These are phyloP conservation scores for Pseudocercospora pini-densiflorae DNA, from an alignment of 2,329 filamentous ascomycete genomes.

Conservation along the genomic window DNA sequence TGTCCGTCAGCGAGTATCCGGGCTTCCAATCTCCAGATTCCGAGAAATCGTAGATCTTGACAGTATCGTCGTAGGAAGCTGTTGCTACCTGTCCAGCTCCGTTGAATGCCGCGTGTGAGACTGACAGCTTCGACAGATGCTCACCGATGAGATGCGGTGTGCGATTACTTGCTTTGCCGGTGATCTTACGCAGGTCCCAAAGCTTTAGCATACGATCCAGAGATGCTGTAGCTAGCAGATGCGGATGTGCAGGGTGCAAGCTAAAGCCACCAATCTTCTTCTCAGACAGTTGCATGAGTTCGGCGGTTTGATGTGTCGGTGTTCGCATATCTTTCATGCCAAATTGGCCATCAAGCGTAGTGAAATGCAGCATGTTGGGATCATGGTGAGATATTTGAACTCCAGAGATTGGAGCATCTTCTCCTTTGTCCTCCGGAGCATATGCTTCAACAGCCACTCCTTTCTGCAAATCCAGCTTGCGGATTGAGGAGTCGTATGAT, in stretches of 20 bases:
- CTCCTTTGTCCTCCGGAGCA: slow-evolving; percentile 69
- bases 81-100: slow-evolving; percentile 84
- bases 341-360: slow-evolving; percentile 79
- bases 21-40: slow-evolving; percentile 52
- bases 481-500: slow-evolving; percentile 91
- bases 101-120: slow-evolving; percentile 93
- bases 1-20: slow-evolving; percentile 55
- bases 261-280: slow-evolving; percentile 97
- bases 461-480: slow-evolving; percentile 81
- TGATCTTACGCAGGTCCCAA: slow-evolving; percentile 87
- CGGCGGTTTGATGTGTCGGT: slow-evolving; percentile 55
- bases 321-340: slow-evolving; percentile 80
- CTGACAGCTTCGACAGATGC: slow-evolving; percentile 80
- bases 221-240: slow-evolving; percentile 86
- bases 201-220: slow-evolving; percentile 87
- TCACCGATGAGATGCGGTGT: slow-evolving; percentile 76
- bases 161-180: slow-evolving; percentile 60
- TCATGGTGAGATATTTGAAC: slow-evolving; percentile 77
- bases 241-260: slow-evolving; percentile 76
- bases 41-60: slow-evolving; percentile 86
- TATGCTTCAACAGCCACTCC: slow-evolving; percentile 81
- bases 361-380: slow-evolving; percentile 80
- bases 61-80: slow-evolving; percentile 89
- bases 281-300: slow-evolving; percentile 77
- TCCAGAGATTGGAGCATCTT: slow-evolving; percentile 80